Evolutionary conservation across 148 eudicot species (phyloP), one percentile per base, ranked within the genome.

Genomic region (Rhododendron ovatum): DNA sequence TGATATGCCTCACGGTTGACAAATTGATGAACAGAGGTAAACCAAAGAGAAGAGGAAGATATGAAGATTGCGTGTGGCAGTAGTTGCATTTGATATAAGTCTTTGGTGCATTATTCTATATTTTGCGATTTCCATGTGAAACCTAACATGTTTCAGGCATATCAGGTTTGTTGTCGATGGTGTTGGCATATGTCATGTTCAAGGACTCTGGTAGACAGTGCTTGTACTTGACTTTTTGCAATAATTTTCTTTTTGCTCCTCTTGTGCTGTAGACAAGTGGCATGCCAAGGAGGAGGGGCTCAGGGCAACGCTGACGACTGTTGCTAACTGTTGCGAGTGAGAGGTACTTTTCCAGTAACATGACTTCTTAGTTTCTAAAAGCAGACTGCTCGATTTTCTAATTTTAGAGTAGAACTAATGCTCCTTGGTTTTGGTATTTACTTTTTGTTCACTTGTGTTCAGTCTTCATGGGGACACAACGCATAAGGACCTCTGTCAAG

Each of bases 381-480:
- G 43, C 28, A 57, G 55, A 15, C 15, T 15, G 39, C 75, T 57
- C 18, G 1, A 18, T 57, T 39, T 48, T 55, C 39, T 43, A 59
- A 39, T 57, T 57, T 77, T n/a, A 55, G 51, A 13, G 53, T 59
- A 11, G 8, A 75, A 18, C 35, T 55, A 22, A 18, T 33, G 45
- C 67, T 65, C 18, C 47, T 61, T 26, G 12, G 45, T 22, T 74
- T 61, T 51, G 41, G 75, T 18, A n/a, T 81, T 74, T 18, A 9
- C 30, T 55, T 45, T 53, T 41, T n/a, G 10, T 33, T 84, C 55
- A 41, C 41, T 59, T 75, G 67, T 88, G 74, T 90, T 37, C 85
- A 89, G 92, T 41, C 61, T 47, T 83, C 47, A 91, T 92, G 92
- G 90, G 76, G 86, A 82, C 89, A 53, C 82, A 88, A 83, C 69